Evolutionary conservation across 306 rosid species (phyloP), one percentile per base, ranked within the genome.

Genomic region (Prunus mira): DNA sequence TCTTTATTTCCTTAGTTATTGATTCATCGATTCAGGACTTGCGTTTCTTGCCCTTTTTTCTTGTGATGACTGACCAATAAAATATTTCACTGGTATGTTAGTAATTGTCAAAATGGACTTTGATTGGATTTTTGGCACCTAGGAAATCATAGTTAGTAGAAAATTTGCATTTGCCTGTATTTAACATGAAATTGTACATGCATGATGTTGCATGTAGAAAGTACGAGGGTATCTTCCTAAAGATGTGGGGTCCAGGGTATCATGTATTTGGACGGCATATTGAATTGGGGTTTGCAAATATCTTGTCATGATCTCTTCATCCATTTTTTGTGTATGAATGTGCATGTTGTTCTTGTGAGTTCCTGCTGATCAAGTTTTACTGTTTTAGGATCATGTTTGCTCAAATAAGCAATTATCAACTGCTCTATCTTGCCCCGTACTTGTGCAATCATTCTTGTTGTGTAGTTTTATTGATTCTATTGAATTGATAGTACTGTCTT

Each of bases 401-500:
- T 70, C 74, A 14, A 50, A 50, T 5, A 18, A 51, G 19, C 12
- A 9, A 10, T 45, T 49, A 30, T 32, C n/a, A 2, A 3, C 24
- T 52, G 1, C 19, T 71, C 46, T 74, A 38, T 50, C 60, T 64
- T 27, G 3, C 69, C 65, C 46, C n/a, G 30, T 69, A 71, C 61
- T 11, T 55, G 61, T 46, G 13, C 56, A 47, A 66, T 76, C 50
- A 22, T 78, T 64, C 24, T 51, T n/a, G 27, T 80, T 14, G 27
- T 79, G 67, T 73, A 74, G 65, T 65, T 38, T 65, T 56, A 34
- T 25, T 45, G 14, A 41, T 78, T 65, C 76, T 68, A n/a, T 62
- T 18, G 51, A 75, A n/a, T 83, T 73, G 22, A 12, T 76, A 24
- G 45, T 11, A 61, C 19, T 67, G 41, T 54, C 86, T 81, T 72